Evolutionary conservation across 129 eudicot genomes (phyloP).

Genomic region (Logfia minima): DNA sequence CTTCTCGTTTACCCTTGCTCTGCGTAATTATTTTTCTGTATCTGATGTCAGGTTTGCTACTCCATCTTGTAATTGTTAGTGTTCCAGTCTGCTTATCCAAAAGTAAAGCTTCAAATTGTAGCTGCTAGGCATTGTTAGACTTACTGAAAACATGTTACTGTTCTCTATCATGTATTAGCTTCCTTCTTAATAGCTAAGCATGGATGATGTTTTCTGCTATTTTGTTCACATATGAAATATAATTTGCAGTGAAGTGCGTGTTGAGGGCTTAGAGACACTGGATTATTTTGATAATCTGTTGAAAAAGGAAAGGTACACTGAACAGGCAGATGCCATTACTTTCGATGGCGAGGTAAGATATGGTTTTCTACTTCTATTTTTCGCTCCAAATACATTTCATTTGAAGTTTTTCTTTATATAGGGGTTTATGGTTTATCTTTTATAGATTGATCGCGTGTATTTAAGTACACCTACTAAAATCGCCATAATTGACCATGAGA

Average conservation of each 20-base stretch:
- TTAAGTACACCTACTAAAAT: conserved; percentile 89
- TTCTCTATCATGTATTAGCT: neutral
- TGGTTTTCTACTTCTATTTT: conserved; percentile 17
- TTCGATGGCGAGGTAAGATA: conserved; percentile 86
- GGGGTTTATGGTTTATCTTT: conserved; percentile 2
- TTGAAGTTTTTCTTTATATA: neutral
- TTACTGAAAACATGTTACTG: conserved; percentile 13
- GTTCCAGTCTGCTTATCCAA: conserved; percentile 23
- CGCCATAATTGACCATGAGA: conserved; percentile 94
- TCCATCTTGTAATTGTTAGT: conserved; percentile 28
- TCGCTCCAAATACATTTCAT: neutral
- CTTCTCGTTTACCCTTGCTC: conserved; percentile 75
- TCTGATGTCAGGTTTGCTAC: conserved; percentile 93
- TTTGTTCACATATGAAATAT: conserved; percentile 33
- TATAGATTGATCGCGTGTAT: conserved; percentile 83
- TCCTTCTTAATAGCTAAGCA: conserved; percentile 13
- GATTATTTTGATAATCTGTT: conserved; percentile 78
- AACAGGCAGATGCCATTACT: conserved; percentile 97
- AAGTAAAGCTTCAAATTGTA: conserved; percentile 8
- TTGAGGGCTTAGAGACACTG: conserved; percentile 96
- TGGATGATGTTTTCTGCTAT: conserved; percentile 26
- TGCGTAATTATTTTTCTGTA: conserved; percentile 80
- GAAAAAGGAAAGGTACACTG: conserved; percentile 70
- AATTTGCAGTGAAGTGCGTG: conserved; percentile 92
- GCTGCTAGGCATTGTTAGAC: conserved; percentile 21